Conservation (phyloP, 768 basidiomycete genomes). For the Lentinula sp. region DNA sequence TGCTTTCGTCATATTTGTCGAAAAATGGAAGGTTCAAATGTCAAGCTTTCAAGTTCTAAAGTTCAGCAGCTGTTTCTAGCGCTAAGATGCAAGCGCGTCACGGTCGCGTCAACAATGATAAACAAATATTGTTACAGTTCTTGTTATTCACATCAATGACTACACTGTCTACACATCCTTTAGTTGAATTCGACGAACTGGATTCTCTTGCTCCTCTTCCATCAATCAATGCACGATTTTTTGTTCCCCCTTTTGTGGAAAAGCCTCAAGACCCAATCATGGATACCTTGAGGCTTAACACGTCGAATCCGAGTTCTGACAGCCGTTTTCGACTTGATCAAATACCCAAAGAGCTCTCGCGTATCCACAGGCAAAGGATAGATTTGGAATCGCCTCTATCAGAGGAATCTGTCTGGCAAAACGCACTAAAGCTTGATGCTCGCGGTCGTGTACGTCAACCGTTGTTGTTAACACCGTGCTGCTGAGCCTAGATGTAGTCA, state of each 20-base stretch:
- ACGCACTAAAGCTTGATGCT: not conserved
- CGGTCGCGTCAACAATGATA: not conserved
- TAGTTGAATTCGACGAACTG: not conserved
- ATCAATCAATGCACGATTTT: conserved; percentile 43
- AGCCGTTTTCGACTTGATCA: conserved; percentile 12
- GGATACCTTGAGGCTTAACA: conserved; percentile 38
- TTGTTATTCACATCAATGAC: not conserved
- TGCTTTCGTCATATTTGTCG: not conserved
- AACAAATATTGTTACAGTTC: not conserved
- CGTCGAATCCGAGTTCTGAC: conserved; percentile 9
- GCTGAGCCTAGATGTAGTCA: conserved; percentile 35
- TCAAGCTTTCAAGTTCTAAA: not conserved
- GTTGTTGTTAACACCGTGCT: not conserved
- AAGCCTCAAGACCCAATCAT: conserved; percentile 78
- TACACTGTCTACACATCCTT: not conserved
- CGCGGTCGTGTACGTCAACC: not conserved
- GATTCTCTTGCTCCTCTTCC: conserved; percentile 24
- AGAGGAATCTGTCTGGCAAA: not conserved
- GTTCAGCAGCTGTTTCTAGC: too few relatives aligned
- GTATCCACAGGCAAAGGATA: not conserved
- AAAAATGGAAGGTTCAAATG: not conserved
- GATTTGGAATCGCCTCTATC: not conserved
- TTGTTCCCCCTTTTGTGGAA: conserved; percentile 59
- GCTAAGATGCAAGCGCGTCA: not conserved
- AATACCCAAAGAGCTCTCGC: conserved; percentile 23